Conservation (phyloP, 106 monocot genomes). For the Phalaenopsis equestris region DNA sequence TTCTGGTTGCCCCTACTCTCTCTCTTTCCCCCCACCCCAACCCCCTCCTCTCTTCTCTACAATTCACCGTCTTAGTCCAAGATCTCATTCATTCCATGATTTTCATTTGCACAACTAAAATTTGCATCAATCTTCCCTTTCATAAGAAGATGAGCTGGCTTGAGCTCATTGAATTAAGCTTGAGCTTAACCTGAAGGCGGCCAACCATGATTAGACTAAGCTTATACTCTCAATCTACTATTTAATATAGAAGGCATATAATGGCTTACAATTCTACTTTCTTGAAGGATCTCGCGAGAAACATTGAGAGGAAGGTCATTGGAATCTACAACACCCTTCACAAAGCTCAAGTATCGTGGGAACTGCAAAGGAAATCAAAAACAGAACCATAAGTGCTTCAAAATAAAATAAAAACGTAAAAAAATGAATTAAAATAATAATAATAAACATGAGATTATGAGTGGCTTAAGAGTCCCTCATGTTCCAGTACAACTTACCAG, state of each 20-base stretch:
- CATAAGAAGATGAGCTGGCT: not conserved
- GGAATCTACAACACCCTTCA: slow-evolving; percentile 95
- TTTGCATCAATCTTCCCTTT: not conserved
- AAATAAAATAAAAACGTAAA: not conserved
- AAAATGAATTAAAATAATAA: not conserved
- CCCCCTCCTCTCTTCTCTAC: no score
- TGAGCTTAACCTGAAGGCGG: not conserved
- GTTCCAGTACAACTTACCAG: slow-evolving; percentile 41
- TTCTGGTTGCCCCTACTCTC: not conserved
- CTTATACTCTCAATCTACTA: not conserved
- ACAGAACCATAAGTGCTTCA: not conserved
- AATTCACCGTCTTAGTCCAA: no score
- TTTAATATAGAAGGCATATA: not conserved
- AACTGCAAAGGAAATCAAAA: slow-evolving; percentile 46
- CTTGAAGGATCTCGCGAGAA: slow-evolving; percentile 98
- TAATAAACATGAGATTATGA: not conserved
- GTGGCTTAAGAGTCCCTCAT: not conserved
- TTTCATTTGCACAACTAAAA: not conserved
- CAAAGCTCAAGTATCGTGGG: slow-evolving; percentile 90
- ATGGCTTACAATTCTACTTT: slow-evolving; percentile 89
- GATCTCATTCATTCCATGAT: not conserved
- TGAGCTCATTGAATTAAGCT: not conserved
- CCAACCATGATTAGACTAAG: not conserved
- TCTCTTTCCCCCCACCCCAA: not conserved
- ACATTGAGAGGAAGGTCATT: slow-evolving; percentile 98